Evolutionary conservation across 805 yeast genomes (phyloP).

Genomic region (Starmerella cellae): DNA sequence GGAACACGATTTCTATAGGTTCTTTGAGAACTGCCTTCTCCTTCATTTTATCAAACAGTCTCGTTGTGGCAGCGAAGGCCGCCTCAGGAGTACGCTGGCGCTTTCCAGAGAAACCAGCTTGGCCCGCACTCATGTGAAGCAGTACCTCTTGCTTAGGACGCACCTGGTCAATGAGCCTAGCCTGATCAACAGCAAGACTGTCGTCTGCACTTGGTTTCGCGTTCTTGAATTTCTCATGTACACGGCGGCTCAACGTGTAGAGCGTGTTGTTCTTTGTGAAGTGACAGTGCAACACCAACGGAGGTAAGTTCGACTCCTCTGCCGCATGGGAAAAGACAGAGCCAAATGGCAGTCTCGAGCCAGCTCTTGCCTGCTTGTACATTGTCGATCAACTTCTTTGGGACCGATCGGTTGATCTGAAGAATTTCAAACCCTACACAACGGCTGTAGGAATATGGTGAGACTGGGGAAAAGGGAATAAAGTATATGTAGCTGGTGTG

Average conservation of each 20-base stretch:
- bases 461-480: too few relatives aligned
- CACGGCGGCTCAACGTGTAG: constrained; percentile 45
- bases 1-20: constrained; percentile 61
- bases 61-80: constrained; percentile 67
- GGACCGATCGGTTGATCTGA: too few relatives aligned
- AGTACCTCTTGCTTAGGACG: constrained; percentile 66
- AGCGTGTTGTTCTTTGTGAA: constrained; percentile 77
- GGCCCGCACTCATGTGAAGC: constrained; percentile 64
- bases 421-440: too few relatives aligned
- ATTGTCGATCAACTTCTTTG: background rate
- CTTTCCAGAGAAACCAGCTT: constrained; percentile 76
- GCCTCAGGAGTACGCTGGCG: constrained; percentile 92
- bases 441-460: too few relatives aligned
- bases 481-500: too few relatives aligned
- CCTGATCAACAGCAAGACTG: constrained; percentile 54
- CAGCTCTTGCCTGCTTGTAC: too few relatives aligned
- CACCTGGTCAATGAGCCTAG: constrained; percentile 48
- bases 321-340: background rate
- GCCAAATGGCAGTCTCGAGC: background rate
- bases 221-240: constrained; percentile 32
- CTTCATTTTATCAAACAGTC: constrained; percentile 57
- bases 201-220: constrained; percentile 21
- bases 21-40: constrained; percentile 44
- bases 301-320: constrained; percentile 9
- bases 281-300: constrained; percentile 57